These are phyloP conservation scores for Datura wrightii DNA, from an alignment of 257 asterid species.

Conservation along the genomic window DNA sequence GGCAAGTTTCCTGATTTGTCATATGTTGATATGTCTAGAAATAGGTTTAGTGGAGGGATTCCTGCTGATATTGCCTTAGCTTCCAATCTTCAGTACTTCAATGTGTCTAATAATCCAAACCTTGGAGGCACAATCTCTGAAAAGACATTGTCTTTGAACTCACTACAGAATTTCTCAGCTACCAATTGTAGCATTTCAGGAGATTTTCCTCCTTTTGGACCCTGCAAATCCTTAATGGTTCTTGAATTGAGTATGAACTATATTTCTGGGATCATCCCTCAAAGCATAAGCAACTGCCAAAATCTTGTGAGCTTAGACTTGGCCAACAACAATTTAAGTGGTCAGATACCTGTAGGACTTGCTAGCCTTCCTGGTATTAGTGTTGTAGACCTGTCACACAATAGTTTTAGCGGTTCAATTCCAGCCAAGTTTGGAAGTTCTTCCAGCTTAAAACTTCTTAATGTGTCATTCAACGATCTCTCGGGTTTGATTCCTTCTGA, in stretches of 20 bases:
- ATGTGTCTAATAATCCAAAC: conserved; percentile 75
- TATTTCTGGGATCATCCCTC: conserved; percentile 70
- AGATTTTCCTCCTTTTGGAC: conserved; percentile 66
- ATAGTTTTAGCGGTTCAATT: conserved; percentile 64
- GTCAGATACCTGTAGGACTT: conserved; percentile 64
- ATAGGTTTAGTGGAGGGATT: conserved; percentile 72
- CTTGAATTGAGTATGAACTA: conserved; percentile 75
- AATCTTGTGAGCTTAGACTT: conserved; percentile 64
- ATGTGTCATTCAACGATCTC: conserved; percentile 81
- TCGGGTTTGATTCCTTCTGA: conserved; percentile 80
- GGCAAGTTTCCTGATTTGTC: conserved; percentile 54
- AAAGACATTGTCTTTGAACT: conserved; percentile 62
- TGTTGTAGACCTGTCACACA: conserved; percentile 68
- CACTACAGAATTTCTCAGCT: conserved; percentile 80
- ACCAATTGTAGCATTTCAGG: conserved; percentile 73
- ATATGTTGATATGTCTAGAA: conserved; percentile 84
- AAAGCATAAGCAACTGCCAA: conserved; percentile 67
- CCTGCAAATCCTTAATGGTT: conserved; percentile 62
- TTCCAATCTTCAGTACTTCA: conserved; percentile 64
- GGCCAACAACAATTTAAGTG: conserved; percentile 71
- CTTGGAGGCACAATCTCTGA: conserved; percentile 73
- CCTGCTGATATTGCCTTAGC: conserved; percentile 58
- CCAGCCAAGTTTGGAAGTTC: conserved; percentile 60
- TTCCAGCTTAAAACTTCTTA: conserved; percentile 62
- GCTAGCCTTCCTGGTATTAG: conserved; percentile 62